Evolutionary conservation across 352 stramenopile genomes (phyloP).

Genomic region (Pilasporangium apinafurcum): DNA sequence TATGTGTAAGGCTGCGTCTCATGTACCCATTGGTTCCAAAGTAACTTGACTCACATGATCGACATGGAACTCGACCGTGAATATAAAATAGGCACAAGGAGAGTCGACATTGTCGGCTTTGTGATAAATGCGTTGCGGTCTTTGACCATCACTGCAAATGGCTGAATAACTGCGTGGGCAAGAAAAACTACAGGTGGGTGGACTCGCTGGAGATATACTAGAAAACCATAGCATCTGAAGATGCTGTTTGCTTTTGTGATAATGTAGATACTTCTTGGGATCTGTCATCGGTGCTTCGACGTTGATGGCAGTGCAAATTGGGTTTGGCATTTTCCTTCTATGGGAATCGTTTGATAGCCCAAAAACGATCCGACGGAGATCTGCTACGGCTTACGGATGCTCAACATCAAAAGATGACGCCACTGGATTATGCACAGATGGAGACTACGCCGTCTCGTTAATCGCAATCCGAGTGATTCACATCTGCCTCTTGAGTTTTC

Average conservation of each 20-base stretch:
- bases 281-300: slow-evolving; percentile 61
- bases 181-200: slow-evolving; percentile 66
- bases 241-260: too few species aligned
- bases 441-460: slow-evolving; percentile 45
- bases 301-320: slow-evolving; percentile 67
- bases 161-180: slow-evolving; percentile 95
- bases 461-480: slow-evolving; percentile 56
- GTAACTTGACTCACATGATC: not conserved
- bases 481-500: slow-evolving; percentile 52
- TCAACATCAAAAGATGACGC: slow-evolving; percentile 25
- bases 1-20: slow-evolving; percentile 56
- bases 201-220: too few species aligned
- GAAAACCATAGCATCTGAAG: too few species aligned
- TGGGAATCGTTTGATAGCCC: slow-evolving; percentile 10
- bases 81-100: slow-evolving; percentile 56
- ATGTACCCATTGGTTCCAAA: not conserved
- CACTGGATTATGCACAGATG: slow-evolving; percentile 45
- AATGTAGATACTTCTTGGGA: slow-evolving; percentile 61
- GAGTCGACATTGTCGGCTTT: slow-evolving; percentile 92
- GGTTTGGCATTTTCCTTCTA: slow-evolving; percentile 55
- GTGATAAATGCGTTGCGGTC: slow-evolving; percentile 93
- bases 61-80: not conserved
- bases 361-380: slow-evolving; percentile 29
- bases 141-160: slow-evolving; percentile 98
- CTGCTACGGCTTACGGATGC: slow-evolving; percentile 64